Evolutionary conservation across 495 filamentous ascomycete species (phyloP).

Genomic region (Neurospora sp.): DNA sequence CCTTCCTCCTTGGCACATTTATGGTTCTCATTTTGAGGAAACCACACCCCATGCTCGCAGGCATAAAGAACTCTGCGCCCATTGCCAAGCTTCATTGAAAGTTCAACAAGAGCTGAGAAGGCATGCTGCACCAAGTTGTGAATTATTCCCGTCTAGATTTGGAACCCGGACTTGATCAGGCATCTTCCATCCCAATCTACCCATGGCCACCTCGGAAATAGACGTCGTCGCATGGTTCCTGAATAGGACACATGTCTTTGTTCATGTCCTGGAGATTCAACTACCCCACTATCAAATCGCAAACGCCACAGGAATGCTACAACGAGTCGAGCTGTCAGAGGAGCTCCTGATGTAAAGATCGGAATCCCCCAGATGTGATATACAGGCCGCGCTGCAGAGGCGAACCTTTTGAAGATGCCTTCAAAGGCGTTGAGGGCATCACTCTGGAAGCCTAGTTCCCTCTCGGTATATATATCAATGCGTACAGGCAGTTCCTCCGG

Average conservation of each 20-base stretch:
- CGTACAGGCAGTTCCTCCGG: neutral
- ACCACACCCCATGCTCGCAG: too few relatives aligned
- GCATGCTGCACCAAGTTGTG: neutral
- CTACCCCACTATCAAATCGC: too few relatives aligned
- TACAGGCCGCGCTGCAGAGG: neutral
- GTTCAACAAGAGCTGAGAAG: neutral
- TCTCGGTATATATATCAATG: neutral
- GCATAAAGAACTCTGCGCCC: too few relatives aligned
- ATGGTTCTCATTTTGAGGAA: too few relatives aligned
- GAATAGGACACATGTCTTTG: too few relatives aligned
- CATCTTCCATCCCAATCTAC: neutral
- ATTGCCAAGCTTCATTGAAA: neutral
- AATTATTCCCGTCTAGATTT: neutral
- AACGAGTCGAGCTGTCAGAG: too few relatives aligned
- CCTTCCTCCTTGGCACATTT: too few relatives aligned
- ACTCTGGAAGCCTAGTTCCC: neutral
- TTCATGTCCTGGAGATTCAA: too few relatives aligned
- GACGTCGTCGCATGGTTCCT: neutral
- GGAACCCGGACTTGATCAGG: neutral
- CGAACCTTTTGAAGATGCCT: neutral
- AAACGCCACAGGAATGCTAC: too few relatives aligned
- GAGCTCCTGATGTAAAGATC: too few relatives aligned
- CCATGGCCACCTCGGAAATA: slow-evolving; percentile 1
- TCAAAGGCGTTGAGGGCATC: neutral
- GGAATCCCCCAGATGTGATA: slow-evolving; percentile 1